phyloP scores from a whole-genome alignment of 2,329 filamentous ascomycete species.

The Venturia carpophila region DNA sequence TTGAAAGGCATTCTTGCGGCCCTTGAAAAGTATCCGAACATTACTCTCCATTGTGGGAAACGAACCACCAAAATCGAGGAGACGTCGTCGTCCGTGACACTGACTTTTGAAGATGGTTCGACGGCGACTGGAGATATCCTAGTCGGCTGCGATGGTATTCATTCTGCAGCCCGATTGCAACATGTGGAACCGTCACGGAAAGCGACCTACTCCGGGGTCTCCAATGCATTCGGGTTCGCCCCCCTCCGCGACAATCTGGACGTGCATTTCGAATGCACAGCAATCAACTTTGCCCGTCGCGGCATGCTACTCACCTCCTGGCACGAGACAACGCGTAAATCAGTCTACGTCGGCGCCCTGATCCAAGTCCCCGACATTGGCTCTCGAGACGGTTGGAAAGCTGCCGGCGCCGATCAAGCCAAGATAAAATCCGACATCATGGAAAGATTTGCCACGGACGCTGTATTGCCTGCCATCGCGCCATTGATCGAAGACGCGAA shows the following conservation, averaged over 20 bases:
- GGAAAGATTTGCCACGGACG: constrained; percentile 29
- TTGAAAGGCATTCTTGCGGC: constrained; percentile 36
- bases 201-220: constrained; percentile 37
- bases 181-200: constrained; percentile 31
- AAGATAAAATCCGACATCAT: constrained; percentile 32
- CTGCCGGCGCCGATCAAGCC: constrained; percentile 29
- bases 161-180: constrained; percentile 32
- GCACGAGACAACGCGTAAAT: constrained; percentile 29
- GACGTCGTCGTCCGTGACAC: constrained; percentile 20
- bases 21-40: constrained; percentile 27
- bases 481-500: constrained; percentile 31
- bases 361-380: constrained; percentile 31
- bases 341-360: constrained; percentile 36
- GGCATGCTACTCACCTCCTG: constrained; percentile 36
- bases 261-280: constrained; percentile 34
- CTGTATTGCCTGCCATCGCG: constrained; percentile 31
- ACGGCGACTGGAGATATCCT: constrained; percentile 31
- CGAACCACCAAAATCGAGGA: constrained; percentile 34
- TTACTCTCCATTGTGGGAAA: constrained; percentile 37
- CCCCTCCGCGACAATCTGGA: constrained; percentile 23
- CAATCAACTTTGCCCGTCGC: constrained; percentile 34
- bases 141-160: constrained; percentile 37
- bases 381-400: constrained; percentile 30
- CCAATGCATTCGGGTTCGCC: constrained; percentile 33
- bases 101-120: constrained; percentile 32